phyloP scores from a whole-genome alignment of 768 basidiomycete species.

The Leccinellum luteum region DNA sequence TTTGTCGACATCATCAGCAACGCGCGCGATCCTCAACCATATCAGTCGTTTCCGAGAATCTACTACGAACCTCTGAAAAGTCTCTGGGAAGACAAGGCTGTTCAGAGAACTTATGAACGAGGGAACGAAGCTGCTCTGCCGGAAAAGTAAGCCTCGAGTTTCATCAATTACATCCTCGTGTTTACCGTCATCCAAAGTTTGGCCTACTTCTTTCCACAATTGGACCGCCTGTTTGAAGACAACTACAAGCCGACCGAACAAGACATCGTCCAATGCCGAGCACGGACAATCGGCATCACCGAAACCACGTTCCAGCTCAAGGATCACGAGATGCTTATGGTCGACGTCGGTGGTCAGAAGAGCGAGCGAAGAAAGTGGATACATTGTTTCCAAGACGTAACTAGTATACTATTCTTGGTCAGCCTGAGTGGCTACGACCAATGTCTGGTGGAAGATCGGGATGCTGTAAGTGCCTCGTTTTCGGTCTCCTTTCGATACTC shows the following conservation, averaged over 20 bases:
- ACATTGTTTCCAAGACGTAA: constrained; percentile 93
- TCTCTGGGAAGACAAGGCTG: constrained; percentile 76
- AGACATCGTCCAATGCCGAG: constrained; percentile 84
- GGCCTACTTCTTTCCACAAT: constrained; percentile 70
- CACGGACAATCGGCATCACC: constrained; percentile 88
- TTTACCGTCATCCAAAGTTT: constrained; percentile 41
- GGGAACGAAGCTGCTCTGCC: constrained; percentile 91
- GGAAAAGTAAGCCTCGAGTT: constrained; percentile 64
- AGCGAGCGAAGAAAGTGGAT: constrained; percentile 93
- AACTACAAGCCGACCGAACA: constrained; percentile 75
- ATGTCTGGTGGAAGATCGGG: constrained; percentile 89
- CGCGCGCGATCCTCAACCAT: constrained; percentile 70
- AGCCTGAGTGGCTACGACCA: constrained; percentile 93
- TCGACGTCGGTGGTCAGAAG: constrained; percentile 93
- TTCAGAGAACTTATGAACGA: constrained; percentile 72
- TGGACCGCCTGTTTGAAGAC: constrained; percentile 78
- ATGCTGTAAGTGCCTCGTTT: constrained; percentile 58
- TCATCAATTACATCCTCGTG: neutral
- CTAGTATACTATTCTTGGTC: constrained; percentile 88
- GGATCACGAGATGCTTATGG: constrained; percentile 86
- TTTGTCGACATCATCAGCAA: constrained; percentile 64
- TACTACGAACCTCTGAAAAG: constrained; percentile 65
- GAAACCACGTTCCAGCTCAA: constrained; percentile 80
- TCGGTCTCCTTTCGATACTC: neutral
- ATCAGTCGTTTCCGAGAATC: constrained; percentile 70